These are phyloP conservation scores for Phytophthora nicotianae DNA, from an alignment of 352 stramenopile species.

Conservation along the genomic window DNA sequence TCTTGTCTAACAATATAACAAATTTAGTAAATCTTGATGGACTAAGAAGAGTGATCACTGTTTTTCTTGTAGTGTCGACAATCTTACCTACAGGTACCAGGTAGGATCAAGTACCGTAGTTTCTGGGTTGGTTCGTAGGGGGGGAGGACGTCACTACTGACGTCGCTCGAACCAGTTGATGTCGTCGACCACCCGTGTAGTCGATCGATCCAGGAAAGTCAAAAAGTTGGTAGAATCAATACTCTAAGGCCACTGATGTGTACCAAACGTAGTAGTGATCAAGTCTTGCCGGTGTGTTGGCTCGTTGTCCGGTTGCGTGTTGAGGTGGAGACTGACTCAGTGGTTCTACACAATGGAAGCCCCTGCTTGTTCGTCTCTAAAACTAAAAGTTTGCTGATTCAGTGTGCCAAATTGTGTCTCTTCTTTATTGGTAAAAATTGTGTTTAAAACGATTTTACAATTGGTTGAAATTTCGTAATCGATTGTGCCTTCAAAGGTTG, in stretches of 20 bases:
- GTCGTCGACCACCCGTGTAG: constrained; percentile 26
- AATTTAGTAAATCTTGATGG: constrained; percentile 17
- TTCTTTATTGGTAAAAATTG: constrained; percentile 28
- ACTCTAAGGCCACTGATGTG: background rate
- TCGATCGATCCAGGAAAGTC: constrained; percentile 24
- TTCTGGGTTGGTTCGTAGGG: constrained; percentile 1
- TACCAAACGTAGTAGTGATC: constrained; percentile 5
- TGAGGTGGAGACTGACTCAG: constrained; percentile 26
- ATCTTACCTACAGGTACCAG: constrained; percentile 7
- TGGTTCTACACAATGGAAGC: constrained; percentile 16
- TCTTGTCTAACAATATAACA: constrained; percentile 38
- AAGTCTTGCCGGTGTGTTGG: constrained; percentile 24
- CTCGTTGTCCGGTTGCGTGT: constrained; percentile 12
- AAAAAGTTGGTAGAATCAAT: constrained; percentile 23
- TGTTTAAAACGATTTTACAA: background rate
- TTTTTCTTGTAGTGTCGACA: constrained; percentile 4
- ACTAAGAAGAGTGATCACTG: constrained; percentile 27
- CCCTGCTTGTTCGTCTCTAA: constrained; percentile 20
- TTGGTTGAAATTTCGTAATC: constrained; percentile 22
- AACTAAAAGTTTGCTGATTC: constrained; percentile 25
- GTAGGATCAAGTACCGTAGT: background rate
- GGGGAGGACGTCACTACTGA: constrained; percentile 9
- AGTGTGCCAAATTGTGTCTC: constrained; percentile 24
- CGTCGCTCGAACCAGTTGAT: constrained; percentile 19
- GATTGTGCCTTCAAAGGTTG: constrained; percentile 25